phyloP scores from a whole-genome alignment of 208 protist genomes.

The Phytomonas serpens region DNA sequence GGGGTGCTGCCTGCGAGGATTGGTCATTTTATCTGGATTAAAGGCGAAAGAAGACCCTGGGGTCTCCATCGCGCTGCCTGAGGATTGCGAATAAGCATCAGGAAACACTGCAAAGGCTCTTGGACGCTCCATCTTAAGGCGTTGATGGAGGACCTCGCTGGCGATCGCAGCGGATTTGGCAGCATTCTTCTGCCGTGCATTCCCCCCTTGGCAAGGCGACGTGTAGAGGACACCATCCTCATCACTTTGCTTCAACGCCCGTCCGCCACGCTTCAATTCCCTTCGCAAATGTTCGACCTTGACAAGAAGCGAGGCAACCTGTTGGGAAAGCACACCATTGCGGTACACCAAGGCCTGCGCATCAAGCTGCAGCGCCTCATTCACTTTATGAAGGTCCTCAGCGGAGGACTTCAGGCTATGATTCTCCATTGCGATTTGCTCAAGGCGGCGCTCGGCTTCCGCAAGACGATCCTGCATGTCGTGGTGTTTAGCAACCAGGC shows the following conservation, averaged over 20 bases:
- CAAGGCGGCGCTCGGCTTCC: slow-evolving; percentile 13
- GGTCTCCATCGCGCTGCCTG: not conserved
- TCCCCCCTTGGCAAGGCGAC: slow-evolving; percentile 3
- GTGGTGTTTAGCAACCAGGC: slow-evolving; percentile 13
- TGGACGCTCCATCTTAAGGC: not conserved
- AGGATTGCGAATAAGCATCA: not conserved
- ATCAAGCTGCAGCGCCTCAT: slow-evolving; percentile 36
- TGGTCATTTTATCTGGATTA: not conserved
- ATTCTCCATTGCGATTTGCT: slow-evolving; percentile 5
- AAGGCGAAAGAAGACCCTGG: not conserved
- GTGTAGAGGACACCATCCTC: not conserved
- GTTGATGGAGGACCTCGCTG: not conserved
- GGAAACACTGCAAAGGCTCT: not conserved
- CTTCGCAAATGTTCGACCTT: slow-evolving; percentile 31
- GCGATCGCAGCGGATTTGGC: not conserved
- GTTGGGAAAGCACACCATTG: slow-evolving; percentile 68
- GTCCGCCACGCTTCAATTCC: not conserved
- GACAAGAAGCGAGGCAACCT: slow-evolving; percentile 57
- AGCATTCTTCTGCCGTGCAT: not conserved
- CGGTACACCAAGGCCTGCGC: slow-evolving; percentile 52
- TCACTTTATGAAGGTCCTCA: slow-evolving; percentile 26
- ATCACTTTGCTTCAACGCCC: not conserved
- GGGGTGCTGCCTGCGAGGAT: not conserved
- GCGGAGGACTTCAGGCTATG: slow-evolving; percentile 19
- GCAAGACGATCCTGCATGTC: slow-evolving; percentile 20